A percentile compares a stretch with the other conserved stretches of the same genome.
These are phyloP conservation scores for Fusarium tuaranense DNA, from an alignment of 2,329 filamentous ascomycete genomes.

Conservation along the genomic window DNA sequence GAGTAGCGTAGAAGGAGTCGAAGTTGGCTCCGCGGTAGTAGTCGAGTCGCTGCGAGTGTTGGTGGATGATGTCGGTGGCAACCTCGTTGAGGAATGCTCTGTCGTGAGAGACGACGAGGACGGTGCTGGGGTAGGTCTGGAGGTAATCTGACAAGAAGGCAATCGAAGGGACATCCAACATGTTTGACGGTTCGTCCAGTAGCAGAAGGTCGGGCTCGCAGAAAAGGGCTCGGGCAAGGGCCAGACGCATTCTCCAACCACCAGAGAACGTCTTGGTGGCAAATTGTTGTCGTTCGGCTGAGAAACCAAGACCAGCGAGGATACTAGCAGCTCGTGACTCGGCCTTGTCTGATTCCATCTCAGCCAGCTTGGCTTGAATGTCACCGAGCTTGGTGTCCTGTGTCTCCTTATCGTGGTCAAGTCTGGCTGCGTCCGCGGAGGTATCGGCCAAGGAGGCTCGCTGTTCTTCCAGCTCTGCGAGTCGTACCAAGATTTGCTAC, in stretches of 20 bases:
- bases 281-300: constrained; percentile 88
- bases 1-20: constrained; percentile 96
- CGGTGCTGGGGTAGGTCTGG: constrained; percentile 91
- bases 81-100: constrained; percentile 98
- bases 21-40: constrained; percentile 99
- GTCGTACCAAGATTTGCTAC: constrained; percentile 80
- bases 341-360: constrained; percentile 99
- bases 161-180: constrained; percentile 99
- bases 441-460: constrained; percentile 88
- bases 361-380: constrained; percentile 89
- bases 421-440: constrained; percentile 84
- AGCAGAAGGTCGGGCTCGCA: constrained; percentile 96
- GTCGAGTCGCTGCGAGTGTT: constrained; percentile 95
- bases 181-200: constrained; percentile 99
- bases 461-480: constrained; percentile 82
- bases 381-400: constrained; percentile 92
- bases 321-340: constrained; percentile 96
- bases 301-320: constrained; percentile 96
- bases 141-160: constrained; percentile 98
- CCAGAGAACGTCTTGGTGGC: constrained; percentile 98
- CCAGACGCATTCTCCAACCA: constrained; percentile 99
- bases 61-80: constrained; percentile 98
- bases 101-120: constrained; percentile 98
- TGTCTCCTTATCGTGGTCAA: constrained; percentile 90
- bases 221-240: constrained; percentile 93